Percentiles rank a stretch among this genome's conserved stretches.
phyloP scores from a whole-genome alignment of 306 rosid genomes.

The Rosa persica region DNA sequence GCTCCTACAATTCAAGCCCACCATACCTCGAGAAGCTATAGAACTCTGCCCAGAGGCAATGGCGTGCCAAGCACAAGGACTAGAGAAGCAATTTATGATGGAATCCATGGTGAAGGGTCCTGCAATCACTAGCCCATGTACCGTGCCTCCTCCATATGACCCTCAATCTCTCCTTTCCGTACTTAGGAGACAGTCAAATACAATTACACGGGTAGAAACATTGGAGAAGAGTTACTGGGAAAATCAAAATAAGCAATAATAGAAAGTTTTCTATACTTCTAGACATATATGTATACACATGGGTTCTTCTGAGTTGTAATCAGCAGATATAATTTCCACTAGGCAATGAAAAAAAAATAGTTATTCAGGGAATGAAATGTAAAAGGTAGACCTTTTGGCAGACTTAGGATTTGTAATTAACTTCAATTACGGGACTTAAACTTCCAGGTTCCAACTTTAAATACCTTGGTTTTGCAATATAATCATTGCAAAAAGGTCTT shows the following conservation, averaged over 20 bases:
- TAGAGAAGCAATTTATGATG: conserved; percentile 47
- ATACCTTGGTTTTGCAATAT: neutral
- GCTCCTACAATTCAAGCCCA: conserved; percentile 63
- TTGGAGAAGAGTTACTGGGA: conserved; percentile 55
- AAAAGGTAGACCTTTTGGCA: neutral
- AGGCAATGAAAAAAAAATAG: neutral
- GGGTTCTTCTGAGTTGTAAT: neutral
- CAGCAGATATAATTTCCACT: neutral
- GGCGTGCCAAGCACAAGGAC: conserved; percentile 60
- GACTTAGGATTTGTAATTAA: neutral
- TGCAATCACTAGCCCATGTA: conserved; percentile 48
- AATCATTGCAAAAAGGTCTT: neutral
- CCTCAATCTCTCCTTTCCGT: conserved; percentile 53
- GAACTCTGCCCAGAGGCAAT: conserved; percentile 76
- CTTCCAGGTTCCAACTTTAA: neutral
- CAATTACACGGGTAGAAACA: conserved; percentile 43
- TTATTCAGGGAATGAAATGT: neutral
- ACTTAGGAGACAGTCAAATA: conserved; percentile 38
- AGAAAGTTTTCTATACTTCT: conserved; percentile 10
- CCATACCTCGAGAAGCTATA: conserved; percentile 42
- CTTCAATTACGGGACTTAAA: neutral
- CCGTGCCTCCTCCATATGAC: conserved; percentile 62
- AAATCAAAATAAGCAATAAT: conserved; percentile 35
- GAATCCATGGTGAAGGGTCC: conserved; percentile 77
- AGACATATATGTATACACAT: neutral